These are phyloP conservation scores for Centaurea solstitialis DNA, from an alignment of 129 eudicot species.

Conservation along the genomic window DNA sequence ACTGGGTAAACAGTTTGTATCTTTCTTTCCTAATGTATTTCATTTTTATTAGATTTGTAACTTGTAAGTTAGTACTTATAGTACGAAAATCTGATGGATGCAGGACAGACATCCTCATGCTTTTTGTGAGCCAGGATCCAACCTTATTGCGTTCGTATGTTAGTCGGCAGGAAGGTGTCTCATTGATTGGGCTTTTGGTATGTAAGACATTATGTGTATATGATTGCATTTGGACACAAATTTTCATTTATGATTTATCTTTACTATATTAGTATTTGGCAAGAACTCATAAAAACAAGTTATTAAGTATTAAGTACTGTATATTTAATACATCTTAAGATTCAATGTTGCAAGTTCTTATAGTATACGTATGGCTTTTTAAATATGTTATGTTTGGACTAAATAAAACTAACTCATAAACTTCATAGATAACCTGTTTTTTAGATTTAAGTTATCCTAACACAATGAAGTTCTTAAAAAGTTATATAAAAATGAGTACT, in stretches of 20 bases:
- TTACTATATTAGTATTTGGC: not conserved
- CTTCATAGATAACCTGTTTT: not conserved
- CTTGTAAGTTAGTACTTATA: slow-evolving; percentile 9
- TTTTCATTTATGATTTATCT: not conserved
- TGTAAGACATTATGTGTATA: slow-evolving; percentile 18
- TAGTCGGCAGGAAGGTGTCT: slow-evolving; percentile 64
- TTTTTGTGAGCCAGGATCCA: slow-evolving; percentile 83
- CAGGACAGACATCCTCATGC: slow-evolving; percentile 98
- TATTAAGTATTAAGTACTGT: not conserved
- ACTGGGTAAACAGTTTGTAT: slow-evolving; percentile 64
- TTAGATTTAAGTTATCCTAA: not conserved
- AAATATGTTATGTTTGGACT: not conserved
- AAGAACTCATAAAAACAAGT: not conserved
- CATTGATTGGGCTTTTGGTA: slow-evolving; percentile 91
- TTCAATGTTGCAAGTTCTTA: not conserved
- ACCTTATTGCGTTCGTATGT: slow-evolving; percentile 75
- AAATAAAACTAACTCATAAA: not conserved
- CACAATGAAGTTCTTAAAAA: not conserved
- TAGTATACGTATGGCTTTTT: not conserved
- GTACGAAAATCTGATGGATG: slow-evolving; percentile 48
- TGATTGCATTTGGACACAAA: not conserved
- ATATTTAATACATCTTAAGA: not conserved
- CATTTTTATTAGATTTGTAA: not conserved
- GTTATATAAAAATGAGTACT: not conserved
- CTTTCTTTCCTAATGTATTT: not conserved